These are phyloP conservation scores for Uncinocarpus reesii DNA, from an alignment of 2,329 filamentous ascomycete species.

Conservation along the genomic window DNA sequence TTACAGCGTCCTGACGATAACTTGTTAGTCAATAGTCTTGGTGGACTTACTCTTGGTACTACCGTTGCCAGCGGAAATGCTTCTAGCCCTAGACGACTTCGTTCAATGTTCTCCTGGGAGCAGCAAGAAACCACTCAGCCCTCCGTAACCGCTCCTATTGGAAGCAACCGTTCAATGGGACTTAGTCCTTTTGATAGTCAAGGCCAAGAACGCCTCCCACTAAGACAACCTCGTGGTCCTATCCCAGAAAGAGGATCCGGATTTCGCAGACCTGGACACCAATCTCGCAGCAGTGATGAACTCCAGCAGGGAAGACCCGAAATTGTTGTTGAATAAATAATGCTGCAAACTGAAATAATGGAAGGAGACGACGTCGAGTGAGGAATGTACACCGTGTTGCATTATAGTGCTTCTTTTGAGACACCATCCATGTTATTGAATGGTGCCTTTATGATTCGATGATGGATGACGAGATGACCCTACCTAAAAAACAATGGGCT, in stretches of 20 bases:
- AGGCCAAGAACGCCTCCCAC: conserved; percentile 43
- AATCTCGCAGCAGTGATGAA: conserved; percentile 53
- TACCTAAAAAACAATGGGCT: conserved; percentile 16
- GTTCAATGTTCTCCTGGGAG: conserved; percentile 53
- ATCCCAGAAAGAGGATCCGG: conserved; percentile 49
- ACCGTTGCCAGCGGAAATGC: conserved; percentile 36
- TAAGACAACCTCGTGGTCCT: conserved; percentile 53
- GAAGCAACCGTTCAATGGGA: conserved; percentile 54
- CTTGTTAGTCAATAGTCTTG: conserved; percentile 53
- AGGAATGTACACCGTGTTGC: conserved; percentile 26
- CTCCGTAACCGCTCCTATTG: conserved; percentile 47
- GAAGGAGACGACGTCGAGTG: conserved; percentile 17
- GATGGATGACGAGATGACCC: conserved; percentile 40
- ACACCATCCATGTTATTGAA: conserved; percentile 34
- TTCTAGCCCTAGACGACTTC: conserved; percentile 49
- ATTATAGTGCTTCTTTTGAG: conserved; percentile 31
- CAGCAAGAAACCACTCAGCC: conserved; percentile 40
- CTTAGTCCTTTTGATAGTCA: conserved; percentile 47
- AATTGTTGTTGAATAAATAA: conserved; percentile 52
- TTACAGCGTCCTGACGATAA: conserved; percentile 45
- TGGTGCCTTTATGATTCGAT: conserved; percentile 39
- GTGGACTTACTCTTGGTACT: conserved; percentile 49
- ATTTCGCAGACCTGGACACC: conserved; percentile 51
- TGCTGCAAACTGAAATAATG: conserved; percentile 15
- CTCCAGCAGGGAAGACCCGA: conserved; percentile 49